phyloP scores from a whole-genome alignment of 345 rosid genomes.

The Rhizophora apiculata region DNA sequence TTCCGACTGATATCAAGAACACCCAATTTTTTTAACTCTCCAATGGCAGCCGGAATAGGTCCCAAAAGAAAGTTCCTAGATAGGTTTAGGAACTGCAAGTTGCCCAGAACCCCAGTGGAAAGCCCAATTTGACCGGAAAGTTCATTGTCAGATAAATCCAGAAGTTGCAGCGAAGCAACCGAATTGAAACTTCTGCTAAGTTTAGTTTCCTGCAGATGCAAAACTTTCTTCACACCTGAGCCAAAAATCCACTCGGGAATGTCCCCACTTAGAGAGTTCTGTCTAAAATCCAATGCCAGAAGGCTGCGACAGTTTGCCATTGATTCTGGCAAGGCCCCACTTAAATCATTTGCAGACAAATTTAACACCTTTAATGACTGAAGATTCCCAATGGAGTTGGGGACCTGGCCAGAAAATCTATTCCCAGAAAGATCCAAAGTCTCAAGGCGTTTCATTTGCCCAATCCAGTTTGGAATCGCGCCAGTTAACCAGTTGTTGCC shows the following conservation, averaged over 20 bases:
- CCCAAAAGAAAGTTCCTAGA: constrained; percentile 64
- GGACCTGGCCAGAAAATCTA: constrained; percentile 51
- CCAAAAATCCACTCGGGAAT: constrained; percentile 58
- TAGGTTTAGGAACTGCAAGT: constrained; percentile 57
- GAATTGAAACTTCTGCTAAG: constrained; percentile 28
- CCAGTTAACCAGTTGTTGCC: constrained; percentile 55
- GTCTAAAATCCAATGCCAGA: constrained; percentile 65
- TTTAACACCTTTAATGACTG: constrained; percentile 55
- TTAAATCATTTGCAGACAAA: constrained; percentile 57
- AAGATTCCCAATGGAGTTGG: constrained; percentile 63
- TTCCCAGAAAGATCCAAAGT: constrained; percentile 80
- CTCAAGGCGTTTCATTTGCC: constrained; percentile 68
- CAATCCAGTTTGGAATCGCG: constrained; percentile 70
- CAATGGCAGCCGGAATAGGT: constrained; percentile 47
- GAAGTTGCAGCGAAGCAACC: constrained; percentile 48
- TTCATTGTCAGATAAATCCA: constrained; percentile 72
- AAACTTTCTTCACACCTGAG: constrained; percentile 25
- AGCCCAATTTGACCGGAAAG: constrained; percentile 60
- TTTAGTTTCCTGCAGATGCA: constrained; percentile 32
- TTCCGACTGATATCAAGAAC: constrained; percentile 77
- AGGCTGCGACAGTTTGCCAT: constrained; percentile 56
- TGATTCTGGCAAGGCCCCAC: constrained; percentile 59
- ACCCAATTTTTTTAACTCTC: constrained; percentile 50
- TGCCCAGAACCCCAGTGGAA: constrained; percentile 41
- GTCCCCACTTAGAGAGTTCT: constrained; percentile 56